Percentiles rank a stretch among this genome's conserved stretches.
These are phyloP conservation scores for Cadophora malorum DNA, from an alignment of 2,329 filamentous ascomycete genomes.

Conservation along the genomic window DNA sequence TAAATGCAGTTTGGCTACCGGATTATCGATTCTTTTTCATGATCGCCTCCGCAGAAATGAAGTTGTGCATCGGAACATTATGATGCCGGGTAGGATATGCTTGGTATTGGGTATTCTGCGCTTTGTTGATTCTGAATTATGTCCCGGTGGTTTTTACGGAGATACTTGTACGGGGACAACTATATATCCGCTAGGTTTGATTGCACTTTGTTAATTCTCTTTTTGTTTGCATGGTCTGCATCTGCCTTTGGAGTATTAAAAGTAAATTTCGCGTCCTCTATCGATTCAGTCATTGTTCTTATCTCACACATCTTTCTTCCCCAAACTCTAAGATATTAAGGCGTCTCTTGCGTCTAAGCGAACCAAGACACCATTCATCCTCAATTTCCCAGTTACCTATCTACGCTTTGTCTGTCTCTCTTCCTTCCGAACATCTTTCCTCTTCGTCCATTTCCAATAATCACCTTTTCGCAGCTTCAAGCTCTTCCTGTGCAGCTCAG, in stretches of 20 bases:
- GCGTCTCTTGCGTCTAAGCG: neutral
- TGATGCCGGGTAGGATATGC: neutral
- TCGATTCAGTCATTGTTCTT: neutral
- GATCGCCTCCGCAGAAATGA: slow-evolving; percentile 3
- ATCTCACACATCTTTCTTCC: neutral
- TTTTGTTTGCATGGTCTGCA: too few species aligned
- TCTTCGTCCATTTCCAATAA: neutral
- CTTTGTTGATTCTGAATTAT: neutral
- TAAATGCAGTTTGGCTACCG: neutral
- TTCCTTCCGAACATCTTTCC: neutral
- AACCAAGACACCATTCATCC: neutral
- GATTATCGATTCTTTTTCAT: neutral
- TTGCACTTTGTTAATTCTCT: too few species aligned
- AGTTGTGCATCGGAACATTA: slow-evolving; percentile 10
- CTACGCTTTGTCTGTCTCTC: slow-evolving; percentile 13
- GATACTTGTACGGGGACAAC: too few species aligned
- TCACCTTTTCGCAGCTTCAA: neutral
- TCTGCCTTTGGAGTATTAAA: too few species aligned
- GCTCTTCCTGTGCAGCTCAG: neutral
- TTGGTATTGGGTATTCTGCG: neutral
- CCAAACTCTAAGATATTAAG: neutral
- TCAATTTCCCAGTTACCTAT: neutral
- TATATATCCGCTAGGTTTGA: too few species aligned
- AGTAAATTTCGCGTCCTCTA: too few species aligned
- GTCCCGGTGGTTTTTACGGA: too few species aligned